Evolutionary conservation across 495 filamentous ascomycete genomes (phyloP).

Genomic region (Tuber microsphaerosporum): DNA sequence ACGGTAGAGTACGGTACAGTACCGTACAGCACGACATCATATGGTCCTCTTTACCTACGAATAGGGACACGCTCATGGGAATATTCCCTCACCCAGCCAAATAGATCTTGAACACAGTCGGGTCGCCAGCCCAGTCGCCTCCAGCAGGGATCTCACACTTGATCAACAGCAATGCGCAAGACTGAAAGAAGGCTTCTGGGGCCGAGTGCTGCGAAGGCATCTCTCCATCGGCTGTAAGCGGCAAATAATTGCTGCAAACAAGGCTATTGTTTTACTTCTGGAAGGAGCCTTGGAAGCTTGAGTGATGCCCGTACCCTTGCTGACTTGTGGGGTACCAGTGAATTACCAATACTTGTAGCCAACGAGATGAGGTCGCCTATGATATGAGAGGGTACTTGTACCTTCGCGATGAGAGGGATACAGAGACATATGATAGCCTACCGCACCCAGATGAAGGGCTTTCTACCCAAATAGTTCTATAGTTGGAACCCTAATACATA

Average conservation of each 20-base stretch:
- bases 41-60: neutral
- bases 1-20: neutral
- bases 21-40: neutral
- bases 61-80: neutral
- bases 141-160: neutral
- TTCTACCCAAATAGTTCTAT: neutral
- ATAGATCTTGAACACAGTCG: neutral
- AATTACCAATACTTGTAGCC: neutral
- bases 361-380: neutral
- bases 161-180: neutral
- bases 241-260: neutral
- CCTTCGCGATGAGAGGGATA: neutral
- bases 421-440: neutral
- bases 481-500: neutral
- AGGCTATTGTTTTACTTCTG: neutral
- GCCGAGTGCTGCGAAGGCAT: neutral
- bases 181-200: neutral
- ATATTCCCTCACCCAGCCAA: constrained; percentile 1
- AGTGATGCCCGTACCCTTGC: neutral
- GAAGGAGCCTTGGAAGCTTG: neutral
- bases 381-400: neutral
- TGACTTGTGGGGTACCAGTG: neutral
- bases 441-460: neutral
- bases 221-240: neutral
- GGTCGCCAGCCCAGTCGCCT: neutral